Evolutionary conservation across 2,329 filamentous ascomycete genomes (phyloP).

Genomic region (Pseudocercospora crystallina): DNA sequence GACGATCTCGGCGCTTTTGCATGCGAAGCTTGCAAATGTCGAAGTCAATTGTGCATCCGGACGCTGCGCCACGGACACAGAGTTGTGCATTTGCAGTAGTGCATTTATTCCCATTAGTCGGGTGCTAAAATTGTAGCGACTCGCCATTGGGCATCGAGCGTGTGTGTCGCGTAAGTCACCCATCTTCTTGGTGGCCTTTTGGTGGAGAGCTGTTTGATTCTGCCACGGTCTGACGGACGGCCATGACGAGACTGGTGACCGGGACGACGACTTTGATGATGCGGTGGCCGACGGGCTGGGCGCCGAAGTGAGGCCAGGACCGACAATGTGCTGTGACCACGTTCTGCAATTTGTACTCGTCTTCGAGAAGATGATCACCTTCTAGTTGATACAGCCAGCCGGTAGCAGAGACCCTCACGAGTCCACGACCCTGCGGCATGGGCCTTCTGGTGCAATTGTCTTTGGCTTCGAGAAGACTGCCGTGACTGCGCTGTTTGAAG

Average conservation of each 20-base stretch:
- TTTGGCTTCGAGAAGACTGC: slow-evolving; percentile 13
- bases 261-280: too few species aligned
- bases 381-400: slow-evolving; percentile 17
- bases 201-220: too few species aligned
- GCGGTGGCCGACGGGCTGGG: slow-evolving; percentile 1
- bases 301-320: slow-evolving; percentile 1
- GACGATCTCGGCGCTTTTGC: background rate
- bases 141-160: slow-evolving; percentile 11
- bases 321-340: too few species aligned
- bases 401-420: background rate
- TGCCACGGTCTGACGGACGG: too few species aligned
- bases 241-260: too few species aligned
- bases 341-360: slow-evolving; percentile 4
- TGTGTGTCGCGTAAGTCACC: background rate
- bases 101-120: slow-evolving; percentile 2
- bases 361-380: slow-evolving; percentile 21
- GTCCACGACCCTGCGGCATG: background rate
- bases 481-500: slow-evolving; percentile 7
- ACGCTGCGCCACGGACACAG: background rate
- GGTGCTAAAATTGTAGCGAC: slow-evolving; percentile 1
- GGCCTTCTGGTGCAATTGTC: slow-evolving; percentile 1
- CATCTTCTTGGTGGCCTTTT: too few species aligned
- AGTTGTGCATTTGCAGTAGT: slow-evolving; percentile 6
- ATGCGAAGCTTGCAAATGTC: background rate
- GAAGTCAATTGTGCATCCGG: background rate